Percentiles rank a stretch among this genome's conserved stretches.
These are phyloP conservation scores for Fusarium sp. DNA, from an alignment of 2,329 filamentous ascomycete species.

Conservation along the genomic window DNA sequence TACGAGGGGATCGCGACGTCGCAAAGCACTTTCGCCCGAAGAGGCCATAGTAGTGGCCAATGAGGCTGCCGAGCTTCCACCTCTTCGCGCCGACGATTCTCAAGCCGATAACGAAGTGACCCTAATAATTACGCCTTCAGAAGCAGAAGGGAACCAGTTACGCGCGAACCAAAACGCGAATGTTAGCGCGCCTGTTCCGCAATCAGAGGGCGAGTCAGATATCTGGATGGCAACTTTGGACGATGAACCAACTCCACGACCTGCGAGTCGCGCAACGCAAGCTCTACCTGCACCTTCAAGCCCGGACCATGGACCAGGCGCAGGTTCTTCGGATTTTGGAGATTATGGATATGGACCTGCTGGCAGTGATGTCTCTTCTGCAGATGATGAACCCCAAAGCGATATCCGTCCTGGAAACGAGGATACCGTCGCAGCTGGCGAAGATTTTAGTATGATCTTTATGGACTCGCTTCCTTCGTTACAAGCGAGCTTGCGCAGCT, in stretches of 20 bases:
- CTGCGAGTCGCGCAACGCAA: conserved; percentile 37
- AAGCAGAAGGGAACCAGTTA: conserved; percentile 29
- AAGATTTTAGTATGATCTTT: conserved; percentile 73
- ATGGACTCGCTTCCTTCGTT: conserved; percentile 69
- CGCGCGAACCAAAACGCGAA: conserved; percentile 23
- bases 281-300: conserved; percentile 28
- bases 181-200: conserved; percentile 44
- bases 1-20: conserved; percentile 35
- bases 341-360: conserved; percentile 52
- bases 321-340: conserved; percentile 37
- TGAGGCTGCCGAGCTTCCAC: conserved; percentile 36
- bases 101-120: conserved; percentile 50
- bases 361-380: conserved; percentile 55
- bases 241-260: conserved; percentile 56
- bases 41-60: conserved; percentile 46
- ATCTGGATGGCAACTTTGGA: conserved; percentile 63
- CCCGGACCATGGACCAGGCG: conserved; percentile 29
- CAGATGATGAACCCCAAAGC: conserved; percentile 51
- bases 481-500: conserved; percentile 58
- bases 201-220: conserved; percentile 56
- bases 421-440: conserved; percentile 64
- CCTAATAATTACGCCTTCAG: conserved; percentile 45
- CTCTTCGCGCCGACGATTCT: conserved; percentile 47
- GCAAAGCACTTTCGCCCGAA: conserved; percentile 47
- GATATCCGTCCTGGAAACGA: conserved; percentile 47